phyloP scores from a whole-genome alignment of 2,329 filamentous ascomycete genomes.

The Pestalotiopsis fici region DNA sequence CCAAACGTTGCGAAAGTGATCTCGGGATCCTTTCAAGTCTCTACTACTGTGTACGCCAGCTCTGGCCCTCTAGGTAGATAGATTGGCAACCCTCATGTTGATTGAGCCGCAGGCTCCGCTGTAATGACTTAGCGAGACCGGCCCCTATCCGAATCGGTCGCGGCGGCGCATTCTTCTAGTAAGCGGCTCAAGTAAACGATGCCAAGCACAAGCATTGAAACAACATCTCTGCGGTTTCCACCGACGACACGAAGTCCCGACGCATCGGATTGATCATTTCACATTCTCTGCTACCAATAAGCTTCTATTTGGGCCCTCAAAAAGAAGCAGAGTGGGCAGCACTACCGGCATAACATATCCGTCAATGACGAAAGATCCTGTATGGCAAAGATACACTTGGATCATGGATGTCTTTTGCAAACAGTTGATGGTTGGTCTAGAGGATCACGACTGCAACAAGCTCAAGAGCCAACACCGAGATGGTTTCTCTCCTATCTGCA shows the following conservation, averaged over 20 bases:
- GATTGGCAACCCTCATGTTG: background rate
- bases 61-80: background rate
- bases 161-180: background rate
- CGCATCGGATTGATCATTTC: background rate
- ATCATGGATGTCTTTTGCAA: background rate
- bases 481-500: too few relatives aligned
- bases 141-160: background rate
- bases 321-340: background rate
- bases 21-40: background rate
- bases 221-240: background rate
- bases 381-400: background rate
- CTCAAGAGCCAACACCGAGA: background rate
- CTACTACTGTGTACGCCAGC: background rate
- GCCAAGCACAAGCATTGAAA: background rate
- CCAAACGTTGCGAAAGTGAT: background rate
- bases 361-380: background rate
- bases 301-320: background rate
- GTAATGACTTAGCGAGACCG: background rate
- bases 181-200: slow-evolving; percentile 6
- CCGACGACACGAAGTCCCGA: background rate
- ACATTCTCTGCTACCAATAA: background rate
- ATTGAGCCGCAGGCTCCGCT: background rate
- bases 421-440: background rate
- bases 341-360: background rate
- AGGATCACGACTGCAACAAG: background rate